phyloP scores from a whole-genome alignment of 164 flowering plant species.

The Tinospora cordifolia region DNA sequence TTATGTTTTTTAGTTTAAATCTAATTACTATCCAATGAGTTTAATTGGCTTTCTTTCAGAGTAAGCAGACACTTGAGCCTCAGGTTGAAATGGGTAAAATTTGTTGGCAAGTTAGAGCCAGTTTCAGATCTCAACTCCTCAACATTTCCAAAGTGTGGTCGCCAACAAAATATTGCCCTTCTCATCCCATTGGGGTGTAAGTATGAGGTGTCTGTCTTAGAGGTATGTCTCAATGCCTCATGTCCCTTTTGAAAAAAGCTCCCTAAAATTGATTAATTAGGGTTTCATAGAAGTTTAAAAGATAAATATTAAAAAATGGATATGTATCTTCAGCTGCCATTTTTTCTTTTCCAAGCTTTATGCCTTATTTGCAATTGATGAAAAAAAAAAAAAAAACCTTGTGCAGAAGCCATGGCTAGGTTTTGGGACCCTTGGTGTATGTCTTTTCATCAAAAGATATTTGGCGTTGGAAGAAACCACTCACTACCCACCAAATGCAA shows the following conservation, averaged over 20 bases:
- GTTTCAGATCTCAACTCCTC: neutral
- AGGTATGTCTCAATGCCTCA: neutral
- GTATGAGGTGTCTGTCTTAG: neutral
- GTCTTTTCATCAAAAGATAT: too few species aligned
- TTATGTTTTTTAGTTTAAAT: neutral
- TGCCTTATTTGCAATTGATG: too few species aligned
- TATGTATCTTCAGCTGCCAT: too few species aligned
- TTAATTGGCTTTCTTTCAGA: neutral
- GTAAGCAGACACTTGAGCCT: slow-evolving; percentile 5
- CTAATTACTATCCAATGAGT: neutral
- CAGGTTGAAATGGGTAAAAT: neutral
- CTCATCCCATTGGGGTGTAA: neutral
- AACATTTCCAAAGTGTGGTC: neutral
- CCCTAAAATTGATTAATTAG: neutral
- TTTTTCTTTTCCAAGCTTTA: too few species aligned
- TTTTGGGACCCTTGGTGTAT: too few species aligned
- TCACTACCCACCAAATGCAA: too few species aligned
- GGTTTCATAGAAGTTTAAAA: too few species aligned
- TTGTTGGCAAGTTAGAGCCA: slow-evolving; percentile 1
- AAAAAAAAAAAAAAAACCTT: too few species aligned
- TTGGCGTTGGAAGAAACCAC: too few species aligned
- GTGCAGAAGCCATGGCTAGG: too few species aligned
- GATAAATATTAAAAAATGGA: too few species aligned
- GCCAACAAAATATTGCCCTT: neutral
- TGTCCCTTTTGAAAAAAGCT: neutral